Conservation (phyloP, 371 early-diverging fungal species). For the Dichotomocladium elegans region DNA sequence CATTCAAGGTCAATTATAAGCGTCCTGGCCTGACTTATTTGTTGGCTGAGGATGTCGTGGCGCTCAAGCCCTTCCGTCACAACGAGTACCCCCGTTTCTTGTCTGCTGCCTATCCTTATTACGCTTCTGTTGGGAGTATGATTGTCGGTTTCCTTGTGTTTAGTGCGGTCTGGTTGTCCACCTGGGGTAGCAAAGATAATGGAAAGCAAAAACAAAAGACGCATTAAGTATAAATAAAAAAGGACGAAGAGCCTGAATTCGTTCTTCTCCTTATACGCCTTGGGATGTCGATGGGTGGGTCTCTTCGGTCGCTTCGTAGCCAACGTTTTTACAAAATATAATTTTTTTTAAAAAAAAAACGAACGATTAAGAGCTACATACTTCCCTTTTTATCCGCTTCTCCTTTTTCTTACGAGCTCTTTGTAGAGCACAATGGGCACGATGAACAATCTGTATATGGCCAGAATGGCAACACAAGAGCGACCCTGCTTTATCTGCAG, state of each 20-base stretch:
- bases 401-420: no score
- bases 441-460: constrained; percentile 57
- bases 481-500: constrained; percentile 59
- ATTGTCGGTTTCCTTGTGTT: constrained; percentile 82
- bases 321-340: no score
- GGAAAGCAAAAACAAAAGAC: constrained; percentile 9
- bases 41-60: constrained; percentile 70
- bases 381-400: no score
- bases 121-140: constrained; percentile 82
- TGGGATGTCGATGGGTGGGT: no score
- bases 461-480: constrained; percentile 47
- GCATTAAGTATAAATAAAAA: constrained; percentile 8
- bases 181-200: constrained; percentile 29
- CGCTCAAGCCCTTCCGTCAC: constrained; percentile 88
- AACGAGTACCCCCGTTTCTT: constrained; percentile 94
- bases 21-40: constrained; percentile 76
- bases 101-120: constrained; percentile 90
- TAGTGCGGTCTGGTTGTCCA: constrained; percentile 72
- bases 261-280: no score
- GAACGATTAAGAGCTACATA: no score
- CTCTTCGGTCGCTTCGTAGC: no score
- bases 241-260: no score
- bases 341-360: no score
- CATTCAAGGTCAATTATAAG: constrained; percentile 89
- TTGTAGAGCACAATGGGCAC: no score